Conservation (phyloP, 2,329 filamentous ascomycete species). For the Ophiosphaerella herpotricha region DNA sequence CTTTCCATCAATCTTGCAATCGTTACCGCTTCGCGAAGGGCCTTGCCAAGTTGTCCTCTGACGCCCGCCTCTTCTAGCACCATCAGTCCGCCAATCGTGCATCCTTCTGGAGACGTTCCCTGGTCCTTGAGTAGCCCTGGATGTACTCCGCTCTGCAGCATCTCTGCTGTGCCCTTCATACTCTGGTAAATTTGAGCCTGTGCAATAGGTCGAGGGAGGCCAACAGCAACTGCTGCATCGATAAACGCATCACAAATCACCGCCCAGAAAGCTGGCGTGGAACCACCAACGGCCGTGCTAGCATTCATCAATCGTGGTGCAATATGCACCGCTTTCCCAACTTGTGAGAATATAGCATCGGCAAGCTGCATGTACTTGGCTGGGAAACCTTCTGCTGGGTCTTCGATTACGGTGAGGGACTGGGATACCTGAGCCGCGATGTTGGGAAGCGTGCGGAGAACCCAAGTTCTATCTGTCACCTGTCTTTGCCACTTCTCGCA, state of each 20-base stretch:
- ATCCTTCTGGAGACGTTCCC: constrained; percentile 38
- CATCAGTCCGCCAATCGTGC: constrained; percentile 42
- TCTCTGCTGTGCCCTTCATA: constrained; percentile 35
- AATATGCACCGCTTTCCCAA: constrained; percentile 30
- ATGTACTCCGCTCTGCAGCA: constrained; percentile 37
- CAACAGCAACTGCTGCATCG: constrained; percentile 37
- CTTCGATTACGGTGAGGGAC: constrained; percentile 45
- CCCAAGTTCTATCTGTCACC: constrained; percentile 25
- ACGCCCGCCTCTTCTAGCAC: constrained; percentile 39
- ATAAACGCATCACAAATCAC: constrained; percentile 39
- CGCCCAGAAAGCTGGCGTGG: constrained; percentile 40
- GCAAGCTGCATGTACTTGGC: constrained; percentile 17
- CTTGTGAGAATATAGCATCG: constrained; percentile 26
- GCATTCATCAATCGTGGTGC: constrained; percentile 31
- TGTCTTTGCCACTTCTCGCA: constrained; percentile 8
- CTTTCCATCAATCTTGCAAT: constrained; percentile 51
- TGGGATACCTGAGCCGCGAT: constrained; percentile 52
- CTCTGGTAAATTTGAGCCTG: constrained; percentile 39
- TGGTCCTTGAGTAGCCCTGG: constrained; percentile 34
- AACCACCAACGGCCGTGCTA: constrained; percentile 34
- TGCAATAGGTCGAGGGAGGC: constrained; percentile 28
- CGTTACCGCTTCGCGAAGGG: constrained; percentile 55
- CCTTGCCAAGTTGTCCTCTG: constrained; percentile 35
- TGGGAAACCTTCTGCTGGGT: constrained; percentile 23
- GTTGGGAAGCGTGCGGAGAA: constrained; percentile 53